Evolutionary conservation across 768 basidiomycete genomes (phyloP).

Genomic region (Lactarius hatsudake): DNA sequence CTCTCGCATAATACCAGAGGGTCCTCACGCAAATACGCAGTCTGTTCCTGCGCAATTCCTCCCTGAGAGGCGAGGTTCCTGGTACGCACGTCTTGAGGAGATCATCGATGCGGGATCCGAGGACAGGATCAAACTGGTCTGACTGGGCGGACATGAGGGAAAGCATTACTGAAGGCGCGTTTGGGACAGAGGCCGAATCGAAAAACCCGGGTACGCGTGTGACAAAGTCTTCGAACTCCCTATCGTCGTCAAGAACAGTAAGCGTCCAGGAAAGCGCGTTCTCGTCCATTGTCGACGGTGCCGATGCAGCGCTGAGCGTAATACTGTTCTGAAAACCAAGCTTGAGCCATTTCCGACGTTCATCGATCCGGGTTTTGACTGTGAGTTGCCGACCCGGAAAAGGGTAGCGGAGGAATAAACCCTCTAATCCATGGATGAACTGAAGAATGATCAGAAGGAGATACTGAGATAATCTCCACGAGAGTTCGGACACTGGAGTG

Average conservation of each 20-base stretch:
- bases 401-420: background rate
- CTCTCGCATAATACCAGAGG: slow-evolving; percentile 12
- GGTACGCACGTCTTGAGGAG: slow-evolving; percentile 12
- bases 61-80: background rate
- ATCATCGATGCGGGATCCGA: slow-evolving; percentile 5
- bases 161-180: slow-evolving; percentile 5
- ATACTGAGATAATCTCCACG: background rate
- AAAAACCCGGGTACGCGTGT: slow-evolving; percentile 11
- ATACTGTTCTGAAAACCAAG: slow-evolving; percentile 6
- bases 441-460: background rate
- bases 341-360: background rate
- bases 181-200: background rate
- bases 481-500: background rate
- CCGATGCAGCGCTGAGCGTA: background rate
- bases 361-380: background rate
- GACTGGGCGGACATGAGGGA: background rate
- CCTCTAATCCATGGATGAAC: background rate
- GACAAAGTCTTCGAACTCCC: slow-evolving; percentile 9
- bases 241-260: slow-evolving; percentile 2
- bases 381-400: background rate
- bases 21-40: slow-evolving; percentile 6
- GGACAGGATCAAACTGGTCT: slow-evolving; percentile 3
- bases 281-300: background rate
- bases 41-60: background rate
- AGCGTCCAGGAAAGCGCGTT: slow-evolving; percentile 13